Evolutionary conservation across 768 basidiomycete genomes (phyloP).

Genomic region (Leccinum aurantiacum): DNA sequence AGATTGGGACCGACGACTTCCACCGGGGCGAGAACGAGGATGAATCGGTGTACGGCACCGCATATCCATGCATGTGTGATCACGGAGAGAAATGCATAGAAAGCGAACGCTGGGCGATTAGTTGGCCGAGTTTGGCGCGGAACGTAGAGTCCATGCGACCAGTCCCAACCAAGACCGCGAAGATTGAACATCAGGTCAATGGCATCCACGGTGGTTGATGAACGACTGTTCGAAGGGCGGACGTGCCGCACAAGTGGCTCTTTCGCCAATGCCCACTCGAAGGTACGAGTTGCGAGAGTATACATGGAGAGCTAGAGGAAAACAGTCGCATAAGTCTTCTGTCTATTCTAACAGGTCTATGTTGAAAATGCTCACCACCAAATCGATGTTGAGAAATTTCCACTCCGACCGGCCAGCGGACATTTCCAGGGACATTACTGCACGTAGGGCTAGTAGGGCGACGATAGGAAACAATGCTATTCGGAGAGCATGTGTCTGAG

Average conservation of each 20-base stretch:
- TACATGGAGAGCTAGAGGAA: constrained; percentile 17
- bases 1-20: constrained; percentile 25
- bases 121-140: constrained; percentile 41
- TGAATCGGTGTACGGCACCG: constrained; percentile 44
- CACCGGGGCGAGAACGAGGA: constrained; percentile 46
- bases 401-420: constrained; percentile 2
- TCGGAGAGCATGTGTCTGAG: constrained; percentile 43
- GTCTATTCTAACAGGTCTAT: not conserved
- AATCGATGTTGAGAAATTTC: constrained; percentile 6
- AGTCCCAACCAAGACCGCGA: constrained; percentile 63
- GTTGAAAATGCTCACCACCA: constrained; percentile 11
- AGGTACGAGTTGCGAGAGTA: constrained; percentile 6
- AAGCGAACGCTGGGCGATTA: constrained; percentile 39
- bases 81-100: constrained; percentile 34
- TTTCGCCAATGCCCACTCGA: constrained; percentile 19
- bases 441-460: constrained; percentile 42
- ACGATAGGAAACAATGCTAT: constrained; percentile 49
- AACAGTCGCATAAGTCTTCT: not conserved
- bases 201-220: constrained; percentile 35
- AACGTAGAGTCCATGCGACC: constrained; percentile 39
- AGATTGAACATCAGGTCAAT: constrained; percentile 50
- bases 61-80: constrained; percentile 39
- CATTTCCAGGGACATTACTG: constrained; percentile 25
- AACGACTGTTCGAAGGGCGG: constrained; percentile 4
- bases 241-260: constrained; percentile 15